These are phyloP conservation scores for Fraxinus velutina DNA, from an alignment of 305 asterid species.

Conservation along the genomic window DNA sequence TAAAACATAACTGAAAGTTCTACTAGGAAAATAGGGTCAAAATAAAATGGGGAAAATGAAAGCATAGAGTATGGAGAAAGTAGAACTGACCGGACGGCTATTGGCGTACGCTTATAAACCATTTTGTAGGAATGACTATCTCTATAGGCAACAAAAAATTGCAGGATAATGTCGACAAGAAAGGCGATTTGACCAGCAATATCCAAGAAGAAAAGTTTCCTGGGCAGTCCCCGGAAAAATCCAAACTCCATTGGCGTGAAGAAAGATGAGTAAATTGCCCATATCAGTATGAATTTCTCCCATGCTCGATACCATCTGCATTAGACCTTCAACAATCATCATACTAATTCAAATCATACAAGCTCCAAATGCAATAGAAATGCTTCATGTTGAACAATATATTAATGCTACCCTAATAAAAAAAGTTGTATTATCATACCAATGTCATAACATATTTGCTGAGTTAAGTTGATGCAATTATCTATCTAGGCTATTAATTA, in stretches of 20 bases:
- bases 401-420: background rate
- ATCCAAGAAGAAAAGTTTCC: conserved; percentile 65
- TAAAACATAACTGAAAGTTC: background rate
- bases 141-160: conserved; percentile 70
- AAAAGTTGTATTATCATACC: background rate
- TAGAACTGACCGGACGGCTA: conserved; percentile 61
- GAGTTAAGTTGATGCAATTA: background rate
- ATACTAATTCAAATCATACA: background rate
- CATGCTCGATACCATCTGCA: conserved; percentile 87
- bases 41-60: background rate
- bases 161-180: conserved; percentile 66
- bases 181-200: conserved; percentile 73
- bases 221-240: conserved; percentile 81
- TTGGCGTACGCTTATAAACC: conserved; percentile 55
- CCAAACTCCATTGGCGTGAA: conserved; percentile 92
- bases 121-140: conserved; percentile 71
- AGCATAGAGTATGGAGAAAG: background rate
- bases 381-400: background rate
- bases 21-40: background rate
- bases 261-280: conserved; percentile 86
- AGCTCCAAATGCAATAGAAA: background rate
- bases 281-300: conserved; percentile 73
- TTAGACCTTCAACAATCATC: conserved; percentile 9
- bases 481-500: background rate
- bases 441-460: background rate